A percentile compares a stretch with the other conserved stretches of the same genome.
These are phyloP conservation scores for Aspergillus costaricaensis DNA, from an alignment of 2,329 filamentous ascomycete genomes.

Conservation along the genomic window DNA sequence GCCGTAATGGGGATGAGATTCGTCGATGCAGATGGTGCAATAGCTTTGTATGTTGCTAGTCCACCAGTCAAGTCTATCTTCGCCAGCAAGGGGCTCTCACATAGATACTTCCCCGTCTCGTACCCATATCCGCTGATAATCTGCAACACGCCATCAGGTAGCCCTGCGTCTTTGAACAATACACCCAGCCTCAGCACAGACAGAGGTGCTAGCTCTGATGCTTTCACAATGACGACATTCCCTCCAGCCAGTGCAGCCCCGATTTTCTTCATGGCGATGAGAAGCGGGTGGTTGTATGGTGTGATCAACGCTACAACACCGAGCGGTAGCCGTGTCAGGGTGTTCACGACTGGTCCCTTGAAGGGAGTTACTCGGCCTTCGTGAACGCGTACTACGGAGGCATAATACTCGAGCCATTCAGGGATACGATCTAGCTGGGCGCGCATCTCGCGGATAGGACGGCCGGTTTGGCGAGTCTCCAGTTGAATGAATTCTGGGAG, in stretches of 20 bases:
- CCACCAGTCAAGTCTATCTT: conserved; percentile 41
- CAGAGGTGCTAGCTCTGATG: conserved; percentile 47
- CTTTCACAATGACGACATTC: conserved; percentile 44
- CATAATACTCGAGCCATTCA: conserved; percentile 71
- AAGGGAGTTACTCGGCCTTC: conserved; percentile 68
- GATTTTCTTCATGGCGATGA: conserved; percentile 43
- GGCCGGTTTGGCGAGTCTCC: conserved; percentile 69
- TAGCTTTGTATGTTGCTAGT: conserved; percentile 34
- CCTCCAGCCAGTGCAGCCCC: conserved; percentile 44
- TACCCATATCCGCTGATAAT: conserved; percentile 57
- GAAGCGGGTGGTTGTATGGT: conserved; percentile 42
- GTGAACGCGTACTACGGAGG: conserved; percentile 66
- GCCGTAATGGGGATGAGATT: conserved; percentile 39
- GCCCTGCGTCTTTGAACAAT: conserved; percentile 45
- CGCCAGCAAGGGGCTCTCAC: conserved; percentile 31
- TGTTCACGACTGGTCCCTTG: conserved; percentile 43
- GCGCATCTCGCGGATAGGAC: conserved; percentile 68
- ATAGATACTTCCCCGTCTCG: conserved; percentile 44
- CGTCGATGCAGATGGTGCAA: conserved; percentile 34
- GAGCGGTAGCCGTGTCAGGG: conserved; percentile 38
- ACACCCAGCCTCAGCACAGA: conserved; percentile 43
- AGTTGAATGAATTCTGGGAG: conserved; percentile 61
- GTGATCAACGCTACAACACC: conserved; percentile 45
- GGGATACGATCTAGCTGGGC: conserved; percentile 63
- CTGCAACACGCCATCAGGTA: conserved; percentile 47